These are phyloP conservation scores for Penicillium sp. DNA, from an alignment of 2,329 filamentous ascomycete species.

Conservation along the genomic window DNA sequence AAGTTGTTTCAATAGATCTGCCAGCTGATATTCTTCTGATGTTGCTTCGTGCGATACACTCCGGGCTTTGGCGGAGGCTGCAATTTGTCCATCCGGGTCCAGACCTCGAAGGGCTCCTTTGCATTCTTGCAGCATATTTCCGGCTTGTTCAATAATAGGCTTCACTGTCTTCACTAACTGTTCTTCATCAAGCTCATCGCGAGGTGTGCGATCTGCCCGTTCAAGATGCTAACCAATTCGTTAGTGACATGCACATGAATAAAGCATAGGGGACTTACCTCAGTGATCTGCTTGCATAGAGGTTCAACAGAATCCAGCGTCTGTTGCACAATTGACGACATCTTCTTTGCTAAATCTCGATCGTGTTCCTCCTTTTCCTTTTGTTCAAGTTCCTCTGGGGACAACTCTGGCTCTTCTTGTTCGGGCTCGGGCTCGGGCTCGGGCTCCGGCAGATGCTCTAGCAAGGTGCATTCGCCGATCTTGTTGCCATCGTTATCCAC, in stretches of 20 bases:
- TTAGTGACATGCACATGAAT: background rate
- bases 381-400: background rate
- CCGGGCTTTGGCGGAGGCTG: background rate
- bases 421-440: background rate
- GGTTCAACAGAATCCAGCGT: background rate
- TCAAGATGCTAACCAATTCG: background rate
- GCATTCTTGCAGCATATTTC: background rate
- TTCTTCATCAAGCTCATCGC: background rate
- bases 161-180: background rate
- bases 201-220: background rate
- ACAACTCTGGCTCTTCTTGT: background rate
- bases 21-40: background rate
- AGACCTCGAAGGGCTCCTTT: background rate
- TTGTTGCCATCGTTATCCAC: conserved; percentile 60
- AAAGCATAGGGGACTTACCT: background rate
- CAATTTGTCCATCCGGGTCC: background rate
- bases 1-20: background rate
- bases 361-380: background rate
- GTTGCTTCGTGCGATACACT: background rate
- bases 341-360: background rate
- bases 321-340: background rate
- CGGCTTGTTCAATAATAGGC: background rate
- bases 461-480: conserved; percentile 16
- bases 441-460: background rate
- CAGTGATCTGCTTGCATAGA: background rate